Evolutionary conservation across 495 filamentous ascomycete species (phyloP), one percentile per base, ranked within the genome.

Genomic region (Aspergillus haitiensis): DNA sequence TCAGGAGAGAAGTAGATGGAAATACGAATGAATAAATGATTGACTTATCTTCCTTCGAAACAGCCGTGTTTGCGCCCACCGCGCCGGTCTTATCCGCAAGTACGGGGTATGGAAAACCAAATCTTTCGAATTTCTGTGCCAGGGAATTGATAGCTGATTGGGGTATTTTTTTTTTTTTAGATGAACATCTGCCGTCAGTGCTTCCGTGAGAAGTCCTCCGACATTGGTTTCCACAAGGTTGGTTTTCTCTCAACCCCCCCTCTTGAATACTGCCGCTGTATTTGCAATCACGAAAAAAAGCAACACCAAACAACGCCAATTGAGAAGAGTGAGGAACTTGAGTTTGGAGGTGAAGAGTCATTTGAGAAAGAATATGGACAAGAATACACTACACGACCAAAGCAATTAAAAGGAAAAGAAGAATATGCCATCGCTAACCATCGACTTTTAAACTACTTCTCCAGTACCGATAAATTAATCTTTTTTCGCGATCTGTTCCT

Each of bases 131-230:
- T 53, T 52, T 42, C 32, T 46, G 39, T n/a, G 51, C 4, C 39
- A 18, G 10, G 48, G 35, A 56, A 11, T 42, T 33, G 58, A 44
- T 62, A 48, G 57, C 60, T 65, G 58, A 64, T 55, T 15, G 52
- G 59, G 49, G 35, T 31, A 39, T 47, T 55, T 56, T 49, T 42
- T 53, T 58, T 50, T n/a, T 57, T 68, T 59, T 56, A 77, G 75
- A 78, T 98, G 73, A 93, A 97, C 82, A 93, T 98, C 85, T 97
- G 93, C 89, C 90, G 92, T 86, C 93, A 98, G 82, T 98, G 94
- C 88, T 98, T 98, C 86, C 82, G 94, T 73, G 94, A 98, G 87
- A 97, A 98, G 86, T 82, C 86, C 65, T 69, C 82, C 74, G 93
- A 97, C 77, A 97, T 98, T 79, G 94, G 94, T 70, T 98, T 98